Percentiles rank a stretch among this genome's conserved stretches.
These are phyloP conservation scores for Setomelanomma holmii DNA, from an alignment of 2,329 filamentous ascomycete genomes.

Conservation along the genomic window DNA sequence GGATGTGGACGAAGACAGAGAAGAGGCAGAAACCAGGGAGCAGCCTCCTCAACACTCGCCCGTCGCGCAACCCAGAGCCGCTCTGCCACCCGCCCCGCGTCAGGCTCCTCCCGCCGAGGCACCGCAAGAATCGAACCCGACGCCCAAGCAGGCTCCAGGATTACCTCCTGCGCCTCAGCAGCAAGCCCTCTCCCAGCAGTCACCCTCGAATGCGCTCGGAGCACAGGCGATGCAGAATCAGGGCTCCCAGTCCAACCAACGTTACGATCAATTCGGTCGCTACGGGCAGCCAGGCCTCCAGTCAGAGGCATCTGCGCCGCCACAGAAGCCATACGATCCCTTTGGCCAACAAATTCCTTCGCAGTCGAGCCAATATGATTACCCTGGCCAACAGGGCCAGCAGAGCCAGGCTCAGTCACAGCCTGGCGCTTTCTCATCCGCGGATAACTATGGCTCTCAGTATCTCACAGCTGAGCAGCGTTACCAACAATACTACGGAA, in stretches of 20 bases:
- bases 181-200: conserved; percentile 53
- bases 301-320: conserved; percentile 65
- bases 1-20: conserved; percentile 91
- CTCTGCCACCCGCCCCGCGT: conserved; percentile 75
- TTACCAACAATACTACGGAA: conserved; percentile 72
- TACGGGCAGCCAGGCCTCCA: conserved; percentile 68
- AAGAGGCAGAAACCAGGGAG: conserved; percentile 92
- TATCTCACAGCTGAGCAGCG: conserved; percentile 83
- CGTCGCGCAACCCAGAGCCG: conserved; percentile 81
- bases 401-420: conserved; percentile 65
- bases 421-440: conserved; percentile 73
- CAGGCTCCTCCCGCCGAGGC: conserved; percentile 51
- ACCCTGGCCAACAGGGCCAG: conserved; percentile 49
- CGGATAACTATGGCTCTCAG: conserved; percentile 75
- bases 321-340: conserved; percentile 85
- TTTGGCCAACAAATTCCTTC: conserved; percentile 76
- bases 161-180: conserved; percentile 66
- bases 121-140: conserved; percentile 51
- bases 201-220: conserved; percentile 55
- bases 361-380: conserved; percentile 57
- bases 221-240: conserved; percentile 64
- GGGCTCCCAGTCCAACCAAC: conserved; percentile 51
- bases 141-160: conserved; percentile 67
- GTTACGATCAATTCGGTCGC: conserved; percentile 71
- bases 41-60: conserved; percentile 95